Percentiles rank a stretch among this genome's conserved stretches.
phyloP scores from a whole-genome alignment of 768 basidiomycete species.

The Phanerochaete carnosa region DNA sequence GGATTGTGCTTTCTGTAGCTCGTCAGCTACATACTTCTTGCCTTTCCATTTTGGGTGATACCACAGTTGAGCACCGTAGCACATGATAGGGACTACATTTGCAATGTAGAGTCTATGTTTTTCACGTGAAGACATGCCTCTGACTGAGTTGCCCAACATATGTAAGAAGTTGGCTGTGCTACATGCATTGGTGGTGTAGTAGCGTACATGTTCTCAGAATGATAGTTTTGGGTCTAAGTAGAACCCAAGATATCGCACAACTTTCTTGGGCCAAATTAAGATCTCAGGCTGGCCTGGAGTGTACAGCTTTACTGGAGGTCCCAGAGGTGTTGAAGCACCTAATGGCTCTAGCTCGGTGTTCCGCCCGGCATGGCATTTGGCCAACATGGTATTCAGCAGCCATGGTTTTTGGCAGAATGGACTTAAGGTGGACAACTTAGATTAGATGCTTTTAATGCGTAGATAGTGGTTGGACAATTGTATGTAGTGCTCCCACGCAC shows the following conservation, averaged over 20 bases:
- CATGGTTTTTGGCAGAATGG: too few species aligned
- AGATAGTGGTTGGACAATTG: too few species aligned
- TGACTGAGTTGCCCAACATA: slow-evolving; percentile 17
- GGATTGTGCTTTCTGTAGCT: slow-evolving; percentile 14
- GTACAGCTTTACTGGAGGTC: background rate
- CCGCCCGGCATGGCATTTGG: too few species aligned
- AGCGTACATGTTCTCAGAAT: slow-evolving; percentile 8
- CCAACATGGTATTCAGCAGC: too few species aligned
- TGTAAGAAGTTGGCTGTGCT: slow-evolving; percentile 10
- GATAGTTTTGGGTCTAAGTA: slow-evolving; percentile 14
- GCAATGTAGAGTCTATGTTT: slow-evolving; percentile 16
- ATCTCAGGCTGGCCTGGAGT: background rate
- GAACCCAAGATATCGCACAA: slow-evolving; percentile 16
- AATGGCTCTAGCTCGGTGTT: too few species aligned
- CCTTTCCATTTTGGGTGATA: slow-evolving; percentile 13
- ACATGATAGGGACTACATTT: slow-evolving; percentile 15
- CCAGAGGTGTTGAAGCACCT: too few species aligned
- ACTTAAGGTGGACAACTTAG: too few species aligned
- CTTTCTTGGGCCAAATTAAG: background rate
- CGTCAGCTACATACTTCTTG: background rate
- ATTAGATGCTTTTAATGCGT: too few species aligned
- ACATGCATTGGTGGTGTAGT: slow-evolving; percentile 11
- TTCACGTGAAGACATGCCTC: slow-evolving; percentile 14
- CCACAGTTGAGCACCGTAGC: slow-evolving; percentile 19
- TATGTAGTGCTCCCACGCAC: too few species aligned